Evolutionary conservation across 441 rosid species (phyloP).

Genomic region (Jatropha multifida): DNA sequence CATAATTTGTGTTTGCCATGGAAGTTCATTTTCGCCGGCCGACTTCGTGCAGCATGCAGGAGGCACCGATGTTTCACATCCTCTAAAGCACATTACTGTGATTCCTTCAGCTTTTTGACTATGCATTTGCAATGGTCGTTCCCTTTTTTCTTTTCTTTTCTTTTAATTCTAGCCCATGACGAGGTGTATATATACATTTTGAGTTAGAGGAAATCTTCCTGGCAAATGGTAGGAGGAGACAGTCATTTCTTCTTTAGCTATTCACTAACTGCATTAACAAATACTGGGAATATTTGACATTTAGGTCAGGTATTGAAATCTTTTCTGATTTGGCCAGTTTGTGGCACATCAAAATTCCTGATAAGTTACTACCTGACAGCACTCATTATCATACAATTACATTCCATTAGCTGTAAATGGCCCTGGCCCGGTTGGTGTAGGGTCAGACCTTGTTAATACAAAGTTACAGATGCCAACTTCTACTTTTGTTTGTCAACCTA

Average conservation of each 20-base stretch:
- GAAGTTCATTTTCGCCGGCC: slow-evolving; percentile 72
- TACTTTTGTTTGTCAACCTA: no score
- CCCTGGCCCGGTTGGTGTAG: background rate
- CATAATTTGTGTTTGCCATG: slow-evolving; percentile 88
- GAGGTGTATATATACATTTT: background rate
- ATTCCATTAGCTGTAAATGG: background rate
- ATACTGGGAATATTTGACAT: background rate
- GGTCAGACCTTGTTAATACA: background rate
- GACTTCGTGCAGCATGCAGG: slow-evolving; percentile 94
- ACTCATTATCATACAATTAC: background rate
- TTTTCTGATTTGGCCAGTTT: background rate
- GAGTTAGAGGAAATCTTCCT: slow-evolving; percentile 9
- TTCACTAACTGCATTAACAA: background rate
- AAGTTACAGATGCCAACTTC: background rate
- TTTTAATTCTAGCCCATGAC: background rate
- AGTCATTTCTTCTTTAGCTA: background rate
- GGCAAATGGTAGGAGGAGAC: slow-evolving; percentile 8
- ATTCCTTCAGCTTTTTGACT: slow-evolving; percentile 48
- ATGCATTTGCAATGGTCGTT: background rate
- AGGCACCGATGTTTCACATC: slow-evolving; percentile 68
- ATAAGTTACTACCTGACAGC: background rate
- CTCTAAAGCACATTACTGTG: slow-evolving; percentile 69
- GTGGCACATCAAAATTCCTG: background rate
- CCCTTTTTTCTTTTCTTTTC: background rate
- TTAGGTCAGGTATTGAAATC: background rate